A percentile compares a stretch with the other conserved stretches of the same genome.
Conservation (phyloP, 306 rosid species). For the Argentina anserina region DNA sequence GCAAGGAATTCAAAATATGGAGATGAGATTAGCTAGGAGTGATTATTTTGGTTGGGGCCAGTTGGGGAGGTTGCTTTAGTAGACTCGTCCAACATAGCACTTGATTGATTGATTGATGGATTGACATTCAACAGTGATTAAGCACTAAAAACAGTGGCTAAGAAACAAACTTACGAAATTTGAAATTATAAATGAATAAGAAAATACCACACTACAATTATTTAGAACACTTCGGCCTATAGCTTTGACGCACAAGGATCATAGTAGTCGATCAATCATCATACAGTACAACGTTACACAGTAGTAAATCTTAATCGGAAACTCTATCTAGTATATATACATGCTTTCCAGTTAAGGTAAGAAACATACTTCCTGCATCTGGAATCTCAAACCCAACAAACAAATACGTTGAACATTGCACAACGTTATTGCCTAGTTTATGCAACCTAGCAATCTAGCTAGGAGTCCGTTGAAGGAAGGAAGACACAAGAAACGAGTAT, state of each 20-base stretch:
- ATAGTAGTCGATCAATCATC: not conserved
- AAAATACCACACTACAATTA: not conserved
- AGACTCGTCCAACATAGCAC: not conserved
- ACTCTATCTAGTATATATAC: not conserved
- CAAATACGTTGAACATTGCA: slow-evolving; percentile 2
- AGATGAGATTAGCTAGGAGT: not conserved
- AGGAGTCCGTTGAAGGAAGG: not conserved
- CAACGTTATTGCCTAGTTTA: no score
- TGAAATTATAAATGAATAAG: not conserved
- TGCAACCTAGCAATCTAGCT: not conserved
- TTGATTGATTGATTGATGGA: not conserved
- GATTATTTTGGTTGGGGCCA: not conserved
- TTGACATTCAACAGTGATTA: not conserved
- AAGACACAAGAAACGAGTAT: not conserved
- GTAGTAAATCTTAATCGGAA: not conserved
- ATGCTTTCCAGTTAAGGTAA: slow-evolving; percentile 26
- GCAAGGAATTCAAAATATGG: not conserved
- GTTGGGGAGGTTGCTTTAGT: not conserved
- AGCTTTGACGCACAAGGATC: not conserved
- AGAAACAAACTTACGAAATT: not conserved
- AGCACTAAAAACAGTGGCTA: not conserved
- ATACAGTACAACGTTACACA: not conserved
- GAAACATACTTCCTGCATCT: slow-evolving; percentile 35
- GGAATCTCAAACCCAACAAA: slow-evolving; percentile 33
- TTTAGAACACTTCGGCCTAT: not conserved